phyloP scores from a whole-genome alignment of 768 basidiomycete species.

The Amanita polypyramis region DNA sequence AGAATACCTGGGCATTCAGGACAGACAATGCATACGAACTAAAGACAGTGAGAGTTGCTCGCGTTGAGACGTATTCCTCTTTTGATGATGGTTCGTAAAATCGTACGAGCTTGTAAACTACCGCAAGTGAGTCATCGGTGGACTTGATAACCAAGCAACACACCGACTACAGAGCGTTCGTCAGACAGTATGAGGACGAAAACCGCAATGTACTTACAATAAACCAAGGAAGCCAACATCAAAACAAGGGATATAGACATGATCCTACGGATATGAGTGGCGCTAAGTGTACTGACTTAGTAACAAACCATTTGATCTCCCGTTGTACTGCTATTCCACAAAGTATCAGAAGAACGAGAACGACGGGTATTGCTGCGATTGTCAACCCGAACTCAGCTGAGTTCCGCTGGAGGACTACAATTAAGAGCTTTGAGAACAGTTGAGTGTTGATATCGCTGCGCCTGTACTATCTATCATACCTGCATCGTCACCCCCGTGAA shows the following conservation, averaged over 20 bases:
- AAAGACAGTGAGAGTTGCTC: constrained; percentile 72
- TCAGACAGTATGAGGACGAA: constrained; percentile 1
- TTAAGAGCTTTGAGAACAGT: constrained; percentile 48
- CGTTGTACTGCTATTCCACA: constrained; percentile 66
- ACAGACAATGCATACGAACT: constrained; percentile 32
- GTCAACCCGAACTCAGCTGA: constrained; percentile 78
- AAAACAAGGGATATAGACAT: constrained; percentile 63
- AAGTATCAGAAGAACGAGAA: constrained; percentile 52
- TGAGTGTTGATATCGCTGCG: not conserved
- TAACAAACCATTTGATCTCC: constrained; percentile 65
- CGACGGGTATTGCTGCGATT: constrained; percentile 74
- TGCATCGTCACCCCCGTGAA: constrained; percentile 87
- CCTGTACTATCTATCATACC: constrained; percentile 24
- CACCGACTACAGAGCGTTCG: constrained; percentile 26
- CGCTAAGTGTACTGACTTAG: not conserved
- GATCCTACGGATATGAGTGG: constrained; percentile 31
- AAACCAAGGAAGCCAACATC: constrained; percentile 69
- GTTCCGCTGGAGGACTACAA: constrained; percentile 53
- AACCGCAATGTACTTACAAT: constrained; percentile 44
- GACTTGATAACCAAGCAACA: constrained; percentile 11
- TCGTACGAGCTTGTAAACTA: constrained; percentile 80
- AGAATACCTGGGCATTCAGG: not conserved
- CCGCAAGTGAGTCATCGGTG: not conserved
- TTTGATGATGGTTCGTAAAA: constrained; percentile 59
- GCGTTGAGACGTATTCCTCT: constrained; percentile 54